Conservation (phyloP, 2,329 filamentous ascomycete genomes). For the Ophiostoma australiae region DNA sequence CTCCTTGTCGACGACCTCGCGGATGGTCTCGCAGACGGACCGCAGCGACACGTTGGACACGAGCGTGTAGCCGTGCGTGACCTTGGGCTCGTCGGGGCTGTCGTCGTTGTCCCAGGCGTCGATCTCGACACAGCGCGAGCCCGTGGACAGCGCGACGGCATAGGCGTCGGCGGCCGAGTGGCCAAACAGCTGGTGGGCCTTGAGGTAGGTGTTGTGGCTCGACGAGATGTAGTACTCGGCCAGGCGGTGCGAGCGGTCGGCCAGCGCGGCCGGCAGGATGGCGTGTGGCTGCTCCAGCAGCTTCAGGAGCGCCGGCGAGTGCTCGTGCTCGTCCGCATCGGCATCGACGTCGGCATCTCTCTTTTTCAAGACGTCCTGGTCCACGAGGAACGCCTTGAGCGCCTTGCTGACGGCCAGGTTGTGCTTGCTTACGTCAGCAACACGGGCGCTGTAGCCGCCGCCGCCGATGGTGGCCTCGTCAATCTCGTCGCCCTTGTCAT, state of each 20-base stretch:
- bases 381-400: background rate
- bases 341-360: background rate
- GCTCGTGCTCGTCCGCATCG: background rate
- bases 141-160: conserved; percentile 8
- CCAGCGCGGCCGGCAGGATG: conserved; percentile 9
- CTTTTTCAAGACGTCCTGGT: background rate
- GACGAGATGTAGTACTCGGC: background rate
- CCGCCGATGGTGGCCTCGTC: conserved; percentile 6
- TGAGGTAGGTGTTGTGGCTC: conserved; percentile 11
- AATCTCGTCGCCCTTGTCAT: conserved; percentile 9
- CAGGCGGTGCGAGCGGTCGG: conserved; percentile 6
- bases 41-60: conserved; percentile 11
- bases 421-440: conserved; percentile 4
- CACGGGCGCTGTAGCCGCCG: conserved; percentile 6
- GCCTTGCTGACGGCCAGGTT: background rate
- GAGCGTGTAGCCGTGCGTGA: conserved; percentile 12
- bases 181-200: conserved; percentile 10
- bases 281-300: conserved; percentile 9
- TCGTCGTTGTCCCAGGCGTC: conserved; percentile 11
- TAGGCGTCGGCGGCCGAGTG: conserved; percentile 11
- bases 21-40: conserved; percentile 6
- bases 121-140: conserved; percentile 12
- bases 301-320: background rate
- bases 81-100: conserved; percentile 3
- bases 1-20: conserved; percentile 11